Conservation (phyloP, 495 filamentous ascomycete genomes). For the Zalerion maritima region DNA sequence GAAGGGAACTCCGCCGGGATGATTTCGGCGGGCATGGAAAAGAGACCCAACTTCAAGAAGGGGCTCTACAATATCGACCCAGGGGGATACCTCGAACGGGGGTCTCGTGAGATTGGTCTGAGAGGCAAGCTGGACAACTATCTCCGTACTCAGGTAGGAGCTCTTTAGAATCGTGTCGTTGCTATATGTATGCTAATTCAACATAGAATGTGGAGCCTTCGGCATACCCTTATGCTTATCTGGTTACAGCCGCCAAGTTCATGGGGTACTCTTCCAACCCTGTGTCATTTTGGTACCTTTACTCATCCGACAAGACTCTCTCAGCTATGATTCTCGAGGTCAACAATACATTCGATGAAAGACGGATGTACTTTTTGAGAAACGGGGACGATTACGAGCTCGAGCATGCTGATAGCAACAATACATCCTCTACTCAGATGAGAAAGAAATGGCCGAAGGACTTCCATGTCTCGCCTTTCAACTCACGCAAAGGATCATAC, state of each 20-base stretch:
- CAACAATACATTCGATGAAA: constrained; percentile 66
- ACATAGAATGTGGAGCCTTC: constrained; percentile 31
- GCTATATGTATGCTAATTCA: constrained; percentile 7
- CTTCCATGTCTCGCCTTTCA: constrained; percentile 65
- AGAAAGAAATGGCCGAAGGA: constrained; percentile 46
- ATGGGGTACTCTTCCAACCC: constrained; percentile 62
- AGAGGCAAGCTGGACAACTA: constrained; percentile 44
- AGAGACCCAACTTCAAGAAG: constrained; percentile 6
- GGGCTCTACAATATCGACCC: constrained; percentile 46
- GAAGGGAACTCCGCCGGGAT: constrained; percentile 36
- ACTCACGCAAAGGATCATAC: constrained; percentile 47
- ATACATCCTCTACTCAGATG: constrained; percentile 17
- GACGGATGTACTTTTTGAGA: constrained; percentile 46
- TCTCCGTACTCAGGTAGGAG: constrained; percentile 32
- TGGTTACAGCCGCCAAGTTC: constrained; percentile 54
- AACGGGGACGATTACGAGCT: constrained; percentile 13
- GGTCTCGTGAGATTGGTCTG: constrained; percentile 28
- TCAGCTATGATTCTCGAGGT: constrained; percentile 59
- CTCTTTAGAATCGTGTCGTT: not conserved
- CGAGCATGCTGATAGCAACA: constrained; percentile 2
- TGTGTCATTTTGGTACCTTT: constrained; percentile 72
- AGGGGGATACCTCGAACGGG: constrained; percentile 43
- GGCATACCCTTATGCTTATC: constrained; percentile 49
- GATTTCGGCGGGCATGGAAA: constrained; percentile 33
- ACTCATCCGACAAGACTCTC: constrained; percentile 41